A percentile compares a stretch with the other conserved stretches of the same genome.
Conservation (phyloP, 2,329 filamentous ascomycete species). For the Pseudocercospora cruenta region DNA sequence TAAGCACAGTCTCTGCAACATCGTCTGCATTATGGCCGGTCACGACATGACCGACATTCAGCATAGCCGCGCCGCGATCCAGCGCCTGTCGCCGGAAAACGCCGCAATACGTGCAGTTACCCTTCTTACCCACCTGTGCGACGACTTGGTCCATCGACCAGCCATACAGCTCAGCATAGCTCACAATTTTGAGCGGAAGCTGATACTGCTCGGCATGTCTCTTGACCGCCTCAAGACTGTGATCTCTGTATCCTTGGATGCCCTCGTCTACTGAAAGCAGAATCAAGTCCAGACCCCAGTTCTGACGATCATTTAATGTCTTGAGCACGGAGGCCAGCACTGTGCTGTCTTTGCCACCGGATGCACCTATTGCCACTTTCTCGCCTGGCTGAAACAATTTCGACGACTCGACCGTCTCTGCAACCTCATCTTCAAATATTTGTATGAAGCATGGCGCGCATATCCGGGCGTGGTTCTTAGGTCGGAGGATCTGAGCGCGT, state of each 20-base stretch:
- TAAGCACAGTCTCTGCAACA: constrained; percentile 93
- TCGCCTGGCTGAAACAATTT: constrained; percentile 83
- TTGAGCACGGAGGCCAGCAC: constrained; percentile 94
- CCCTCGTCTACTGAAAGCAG: constrained; percentile 94
- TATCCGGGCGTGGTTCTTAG: constrained; percentile 92
- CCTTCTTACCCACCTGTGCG: constrained; percentile 93
- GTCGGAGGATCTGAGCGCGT: constrained; percentile 85
- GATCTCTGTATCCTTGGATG: constrained; percentile 94
- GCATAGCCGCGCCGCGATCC: constrained; percentile 83
- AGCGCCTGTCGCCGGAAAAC: constrained; percentile 94
- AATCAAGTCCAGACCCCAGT: constrained; percentile 83
- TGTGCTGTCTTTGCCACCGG: constrained; percentile 95
- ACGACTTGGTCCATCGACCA: constrained; percentile 99
- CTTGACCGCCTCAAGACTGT: constrained; percentile 95
- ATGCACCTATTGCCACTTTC: constrained; percentile 89
- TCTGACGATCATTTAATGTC: constrained; percentile 85
- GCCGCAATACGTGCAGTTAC: constrained; percentile 98
- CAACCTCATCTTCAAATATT: constrained; percentile 90
- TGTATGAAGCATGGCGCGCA: constrained; percentile 86
- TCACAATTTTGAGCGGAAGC: constrained; percentile 88
- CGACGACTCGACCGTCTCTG: constrained; percentile 84
- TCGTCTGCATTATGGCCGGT: constrained; percentile 98
- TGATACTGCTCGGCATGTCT: constrained; percentile 87
- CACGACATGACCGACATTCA: constrained; percentile 89
- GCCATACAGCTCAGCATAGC: constrained; percentile 91